Conservation (phyloP, 495 filamentous ascomycete species). For the Jackrogersella minutella region DNA sequence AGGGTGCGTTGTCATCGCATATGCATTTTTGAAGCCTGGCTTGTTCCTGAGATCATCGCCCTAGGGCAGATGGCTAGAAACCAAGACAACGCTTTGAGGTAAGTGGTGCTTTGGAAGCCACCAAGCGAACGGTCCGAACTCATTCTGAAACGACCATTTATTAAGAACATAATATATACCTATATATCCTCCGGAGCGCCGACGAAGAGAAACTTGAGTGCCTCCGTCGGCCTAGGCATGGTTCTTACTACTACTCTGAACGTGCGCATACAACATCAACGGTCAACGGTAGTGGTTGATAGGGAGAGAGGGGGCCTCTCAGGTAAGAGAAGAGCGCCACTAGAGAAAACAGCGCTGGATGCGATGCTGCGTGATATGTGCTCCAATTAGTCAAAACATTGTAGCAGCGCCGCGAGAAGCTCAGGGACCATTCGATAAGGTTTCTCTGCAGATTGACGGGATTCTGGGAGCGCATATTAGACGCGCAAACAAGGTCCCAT, state of each 20-base stretch:
- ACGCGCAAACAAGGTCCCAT: slow-evolving; percentile 33
- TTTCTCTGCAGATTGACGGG: slow-evolving; percentile 37
- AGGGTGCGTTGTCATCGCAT: slow-evolving; percentile 40
- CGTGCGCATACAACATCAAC: slow-evolving; percentile 30
- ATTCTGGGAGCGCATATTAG: slow-evolving; percentile 12
- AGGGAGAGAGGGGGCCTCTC: slow-evolving; percentile 3
- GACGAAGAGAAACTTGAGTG: slow-evolving; percentile 7
- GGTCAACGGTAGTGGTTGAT: slow-evolving; percentile 12
- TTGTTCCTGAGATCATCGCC: slow-evolving; percentile 22
- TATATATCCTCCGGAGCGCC: slow-evolving; percentile 7
- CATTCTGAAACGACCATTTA: slow-evolving; percentile 22
- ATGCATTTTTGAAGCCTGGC: slow-evolving; percentile 20
- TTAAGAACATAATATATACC: neutral
- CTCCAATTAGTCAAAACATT: slow-evolving; percentile 38
- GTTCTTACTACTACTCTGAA: slow-evolving; percentile 25
- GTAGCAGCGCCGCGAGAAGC: slow-evolving; percentile 26
- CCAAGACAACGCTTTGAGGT: slow-evolving; percentile 1
- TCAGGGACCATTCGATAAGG: slow-evolving; percentile 33
- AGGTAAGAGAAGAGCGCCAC: slow-evolving; percentile 14
- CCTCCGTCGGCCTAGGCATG: slow-evolving; percentile 11
- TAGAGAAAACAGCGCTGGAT: slow-evolving; percentile 13
- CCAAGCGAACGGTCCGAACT: slow-evolving; percentile 17
- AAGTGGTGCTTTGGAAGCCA: slow-evolving; percentile 1
- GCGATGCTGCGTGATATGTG: slow-evolving; percentile 34
- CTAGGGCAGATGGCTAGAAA: slow-evolving; percentile 19